These are phyloP conservation scores for Kodamaea nitidulidarum DNA, from an alignment of 805 yeast species.

Conservation along the genomic window DNA sequence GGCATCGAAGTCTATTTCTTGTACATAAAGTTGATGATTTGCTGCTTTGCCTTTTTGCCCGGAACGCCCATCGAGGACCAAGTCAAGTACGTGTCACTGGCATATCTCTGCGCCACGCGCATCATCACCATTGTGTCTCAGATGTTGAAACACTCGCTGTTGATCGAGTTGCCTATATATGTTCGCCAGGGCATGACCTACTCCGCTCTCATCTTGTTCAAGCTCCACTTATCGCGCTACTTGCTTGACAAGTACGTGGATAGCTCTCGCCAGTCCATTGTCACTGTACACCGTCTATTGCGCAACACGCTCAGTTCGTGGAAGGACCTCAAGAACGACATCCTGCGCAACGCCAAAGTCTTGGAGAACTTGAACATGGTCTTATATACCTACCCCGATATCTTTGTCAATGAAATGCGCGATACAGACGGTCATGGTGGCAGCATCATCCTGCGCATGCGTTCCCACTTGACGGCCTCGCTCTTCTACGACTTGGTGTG, in stretches of 20 bases:
- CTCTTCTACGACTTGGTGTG: conserved; percentile 87
- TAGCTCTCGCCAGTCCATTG: conserved; percentile 88
- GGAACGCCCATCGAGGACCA: conserved; percentile 86
- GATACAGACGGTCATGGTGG: conserved; percentile 18
- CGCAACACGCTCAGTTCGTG: conserved; percentile 88
- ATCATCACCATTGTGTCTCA: conserved; percentile 74
- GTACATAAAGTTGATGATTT: conserved; percentile 74
- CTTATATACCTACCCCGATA: conserved; percentile 79
- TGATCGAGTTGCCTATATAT: conserved; percentile 82
- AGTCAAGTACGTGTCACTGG: conserved; percentile 75
- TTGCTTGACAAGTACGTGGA: conserved; percentile 72
- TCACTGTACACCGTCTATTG: conserved; percentile 83
- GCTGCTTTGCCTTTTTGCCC: conserved; percentile 88
- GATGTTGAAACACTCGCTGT: conserved; percentile 52
- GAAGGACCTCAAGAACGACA: conserved; percentile 87
- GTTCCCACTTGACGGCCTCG: conserved; percentile 89
- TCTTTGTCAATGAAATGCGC: conserved; percentile 48
- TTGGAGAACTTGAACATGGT: conserved; percentile 86
- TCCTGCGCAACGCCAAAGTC: conserved; percentile 86
- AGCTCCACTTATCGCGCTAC: conserved; percentile 74
- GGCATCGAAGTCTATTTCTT: conserved; percentile 73
- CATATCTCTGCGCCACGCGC: conserved; percentile 76
- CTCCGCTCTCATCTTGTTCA: conserved; percentile 73
- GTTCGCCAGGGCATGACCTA: conserved; percentile 82
- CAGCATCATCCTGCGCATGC: conserved; percentile 74